These are phyloP conservation scores for Sphagnum magellanicum DNA, from an alignment of 228 moss, liverwort and hornwort species.

Conservation along the genomic window DNA sequence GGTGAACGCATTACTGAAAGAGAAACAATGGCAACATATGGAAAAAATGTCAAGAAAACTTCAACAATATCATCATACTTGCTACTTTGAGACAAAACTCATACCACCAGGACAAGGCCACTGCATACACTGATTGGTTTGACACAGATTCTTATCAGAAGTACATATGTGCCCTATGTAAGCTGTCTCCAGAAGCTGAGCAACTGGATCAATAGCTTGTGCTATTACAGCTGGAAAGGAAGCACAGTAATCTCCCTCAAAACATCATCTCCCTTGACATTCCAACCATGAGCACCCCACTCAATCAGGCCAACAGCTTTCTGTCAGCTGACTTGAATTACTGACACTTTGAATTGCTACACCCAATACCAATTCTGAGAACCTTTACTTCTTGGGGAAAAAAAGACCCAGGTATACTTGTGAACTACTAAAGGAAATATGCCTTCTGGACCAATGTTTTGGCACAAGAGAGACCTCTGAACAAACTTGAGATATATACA, in stretches of 20 bases:
- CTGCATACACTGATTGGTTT: neutral
- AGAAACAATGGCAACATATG: neutral
- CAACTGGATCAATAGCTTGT: constrained; percentile 14
- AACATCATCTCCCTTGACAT: constrained; percentile 11
- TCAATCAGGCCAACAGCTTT: constrained; percentile 12
- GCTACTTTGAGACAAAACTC: neutral
- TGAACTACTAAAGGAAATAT: neutral
- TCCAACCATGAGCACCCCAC: constrained; percentile 3
- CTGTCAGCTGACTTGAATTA: neutral
- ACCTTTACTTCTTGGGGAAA: neutral
- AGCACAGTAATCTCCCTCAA: constrained; percentile 15
- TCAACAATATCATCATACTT: no score
- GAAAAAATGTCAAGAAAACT: no score
- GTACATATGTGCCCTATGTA: constrained; percentile 16
- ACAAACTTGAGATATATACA: neutral
- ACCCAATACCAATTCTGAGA: neutral
- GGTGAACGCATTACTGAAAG: constrained; percentile 37
- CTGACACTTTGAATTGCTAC: neutral
- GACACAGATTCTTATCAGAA: neutral
- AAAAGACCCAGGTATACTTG: neutral
- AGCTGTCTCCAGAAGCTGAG: constrained; percentile 15
- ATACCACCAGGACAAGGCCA: neutral
- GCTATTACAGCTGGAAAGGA: constrained; percentile 11
- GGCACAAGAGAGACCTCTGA: neutral
- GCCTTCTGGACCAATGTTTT: neutral